Percentiles rank a stretch among this genome's conserved stretches.
These are phyloP conservation scores for Pseudogymnoascus sp. DNA, from an alignment of 2,329 filamentous ascomycete genomes.

Conservation along the genomic window DNA sequence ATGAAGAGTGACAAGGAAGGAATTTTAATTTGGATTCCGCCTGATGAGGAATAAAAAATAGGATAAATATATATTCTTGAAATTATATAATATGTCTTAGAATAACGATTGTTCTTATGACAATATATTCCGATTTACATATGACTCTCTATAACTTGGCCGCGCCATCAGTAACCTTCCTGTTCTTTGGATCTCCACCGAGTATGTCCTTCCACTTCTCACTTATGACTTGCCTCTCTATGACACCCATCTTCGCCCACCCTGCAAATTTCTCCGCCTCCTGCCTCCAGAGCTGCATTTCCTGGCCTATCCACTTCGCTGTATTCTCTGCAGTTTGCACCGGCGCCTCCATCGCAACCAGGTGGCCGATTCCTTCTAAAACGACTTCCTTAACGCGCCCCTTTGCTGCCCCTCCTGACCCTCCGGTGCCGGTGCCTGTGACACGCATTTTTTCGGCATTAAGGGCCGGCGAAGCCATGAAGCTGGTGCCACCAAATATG, in stretches of 20 bases:
- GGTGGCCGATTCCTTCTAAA: slow-evolving; percentile 60
- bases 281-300: slow-evolving; percentile 46
- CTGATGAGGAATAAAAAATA: slow-evolving; percentile 22
- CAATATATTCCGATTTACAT: not conserved
- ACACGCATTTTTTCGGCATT: slow-evolving; percentile 49
- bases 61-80: slow-evolving; percentile 9
- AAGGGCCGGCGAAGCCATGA: slow-evolving; percentile 42
- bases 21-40: slow-evolving; percentile 53
- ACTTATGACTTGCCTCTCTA: slow-evolving; percentile 48
- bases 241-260: slow-evolving; percentile 27
- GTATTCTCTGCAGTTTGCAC: slow-evolving; percentile 53
- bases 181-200: slow-evolving; percentile 16
- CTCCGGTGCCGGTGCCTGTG: slow-evolving; percentile 59
- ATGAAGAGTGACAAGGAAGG: slow-evolving; percentile 57
- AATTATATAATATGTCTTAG: not conserved
- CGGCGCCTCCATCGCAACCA: slow-evolving; percentile 77
- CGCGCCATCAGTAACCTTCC: slow-evolving; percentile 11
- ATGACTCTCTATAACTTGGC: not conserved
- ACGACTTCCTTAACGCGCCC: slow-evolving; percentile 60
- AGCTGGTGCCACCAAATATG: slow-evolving; percentile 54
- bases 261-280: slow-evolving; percentile 48
- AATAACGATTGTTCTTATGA: slow-evolving; percentile 10
- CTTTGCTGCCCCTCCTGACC: slow-evolving; percentile 53
- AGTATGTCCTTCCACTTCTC: slow-evolving; percentile 40
- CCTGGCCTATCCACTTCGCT: slow-evolving; percentile 46